A percentile compares a stretch with the other conserved stretches of the same genome.
Conservation (phyloP, 225 moss, liverwort and hornwort genomes). For the Ulota crispa region DNA sequence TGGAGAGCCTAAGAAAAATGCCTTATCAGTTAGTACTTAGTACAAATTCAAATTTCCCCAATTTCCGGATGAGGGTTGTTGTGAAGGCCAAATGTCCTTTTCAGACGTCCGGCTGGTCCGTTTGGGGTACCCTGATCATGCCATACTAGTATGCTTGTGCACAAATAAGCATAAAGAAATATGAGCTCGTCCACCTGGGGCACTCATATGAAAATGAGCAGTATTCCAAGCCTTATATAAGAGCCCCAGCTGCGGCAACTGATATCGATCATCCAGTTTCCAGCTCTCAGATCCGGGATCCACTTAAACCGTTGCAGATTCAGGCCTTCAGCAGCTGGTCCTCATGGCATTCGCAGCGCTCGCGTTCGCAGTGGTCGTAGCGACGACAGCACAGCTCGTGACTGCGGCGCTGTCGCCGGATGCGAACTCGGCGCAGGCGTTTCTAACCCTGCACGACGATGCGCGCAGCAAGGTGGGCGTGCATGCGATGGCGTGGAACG, state of each 20-base stretch:
- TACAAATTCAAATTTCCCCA: too few species aligned
- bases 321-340: background rate
- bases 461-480: conserved; percentile 40
- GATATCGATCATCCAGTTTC: background rate
- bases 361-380: background rate
- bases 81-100: too few species aligned
- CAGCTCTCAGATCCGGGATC: background rate
- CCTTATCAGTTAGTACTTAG: too few species aligned
- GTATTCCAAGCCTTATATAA: background rate
- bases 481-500: conserved; percentile 28
- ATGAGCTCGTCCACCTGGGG: too few species aligned
- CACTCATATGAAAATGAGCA: too few species aligned
- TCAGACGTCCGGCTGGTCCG: too few species aligned
- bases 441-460: conserved; percentile 41
- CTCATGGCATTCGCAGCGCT: background rate
- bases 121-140: too few species aligned
- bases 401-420: conserved; percentile 22
- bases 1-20: too few species aligned
- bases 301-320: background rate
- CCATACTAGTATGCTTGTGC: too few species aligned
- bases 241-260: background rate
- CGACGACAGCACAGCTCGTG: background rate
- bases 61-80: too few species aligned
- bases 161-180: too few species aligned
- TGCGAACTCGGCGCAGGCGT: conserved; percentile 29